Percentiles rank a stretch among this genome's conserved stretches.
These are phyloP conservation scores for Aspergillus costaricaensis DNA, from an alignment of 2,329 filamentous ascomycete species.

Conservation along the genomic window DNA sequence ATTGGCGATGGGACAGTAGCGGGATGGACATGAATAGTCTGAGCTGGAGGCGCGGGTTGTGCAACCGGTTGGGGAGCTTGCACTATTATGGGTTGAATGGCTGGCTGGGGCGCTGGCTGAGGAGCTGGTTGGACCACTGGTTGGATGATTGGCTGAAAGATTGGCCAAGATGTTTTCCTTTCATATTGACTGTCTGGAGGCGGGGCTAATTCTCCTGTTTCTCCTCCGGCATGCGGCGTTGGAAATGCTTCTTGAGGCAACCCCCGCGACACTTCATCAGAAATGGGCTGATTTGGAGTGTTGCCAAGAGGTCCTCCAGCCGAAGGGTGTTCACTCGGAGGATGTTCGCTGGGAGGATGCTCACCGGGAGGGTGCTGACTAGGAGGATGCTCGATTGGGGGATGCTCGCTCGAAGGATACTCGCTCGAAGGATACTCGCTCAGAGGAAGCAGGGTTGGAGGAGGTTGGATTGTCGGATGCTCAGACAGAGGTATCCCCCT, in stretches of 20 bases:
- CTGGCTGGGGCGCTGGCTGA: slow-evolving; percentile 11
- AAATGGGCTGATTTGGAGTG: not conserved
- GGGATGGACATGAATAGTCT: slow-evolving; percentile 19
- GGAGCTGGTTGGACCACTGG: slow-evolving; percentile 3
- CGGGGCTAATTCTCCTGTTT: not conserved
- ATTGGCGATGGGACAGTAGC: slow-evolving; percentile 51
- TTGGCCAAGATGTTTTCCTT: slow-evolving; percentile 14
- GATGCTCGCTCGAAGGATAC: not conserved
- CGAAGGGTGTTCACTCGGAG: not conserved
- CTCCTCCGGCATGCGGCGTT: not conserved
- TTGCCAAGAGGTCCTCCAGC: not conserved
- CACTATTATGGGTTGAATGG: not conserved
- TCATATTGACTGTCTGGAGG: slow-evolving; percentile 2
- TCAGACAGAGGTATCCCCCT: not conserved
- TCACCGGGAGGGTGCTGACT: not conserved
- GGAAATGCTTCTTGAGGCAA: not conserved
- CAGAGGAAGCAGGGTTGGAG: not conserved
- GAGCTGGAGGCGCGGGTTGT: slow-evolving; percentile 14
- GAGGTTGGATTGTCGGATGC: not conserved
- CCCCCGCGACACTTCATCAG: not conserved
- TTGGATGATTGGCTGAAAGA: slow-evolving; percentile 12
- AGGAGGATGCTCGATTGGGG: not conserved
- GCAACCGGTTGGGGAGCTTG: slow-evolving; percentile 7
- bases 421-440: not conserved
- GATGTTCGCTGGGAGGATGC: not conserved